Percentiles rank a stretch among this genome's conserved stretches.
phyloP scores from a whole-genome alignment of 176 grass and related monocot species.

The Rhynchospora tenuis region DNA sequence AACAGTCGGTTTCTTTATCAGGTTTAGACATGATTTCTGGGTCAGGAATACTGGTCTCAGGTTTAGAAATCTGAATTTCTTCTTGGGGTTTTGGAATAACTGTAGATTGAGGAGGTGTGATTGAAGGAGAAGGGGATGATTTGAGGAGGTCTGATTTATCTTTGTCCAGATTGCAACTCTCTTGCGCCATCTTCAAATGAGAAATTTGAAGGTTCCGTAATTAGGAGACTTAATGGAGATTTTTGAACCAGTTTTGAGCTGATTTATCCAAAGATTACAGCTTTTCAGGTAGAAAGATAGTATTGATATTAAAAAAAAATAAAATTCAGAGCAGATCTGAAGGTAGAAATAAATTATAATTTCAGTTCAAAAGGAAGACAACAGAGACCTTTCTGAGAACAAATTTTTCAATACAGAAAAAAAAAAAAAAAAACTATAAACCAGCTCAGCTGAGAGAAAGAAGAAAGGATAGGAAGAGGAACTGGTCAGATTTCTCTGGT shows the following conservation, averaged over 20 bases:
- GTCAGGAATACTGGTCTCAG: conserved; percentile 3
- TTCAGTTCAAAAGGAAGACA: not conserved
- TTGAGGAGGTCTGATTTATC: conserved; percentile 49
- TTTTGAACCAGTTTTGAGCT: not conserved
- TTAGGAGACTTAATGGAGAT: not conserved
- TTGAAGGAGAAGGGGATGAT: conserved; percentile 31
- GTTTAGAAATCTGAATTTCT: conserved; percentile 7
- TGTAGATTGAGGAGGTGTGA: conserved; percentile 25
- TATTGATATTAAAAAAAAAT: not conserved
- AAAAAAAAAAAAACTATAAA: not conserved
- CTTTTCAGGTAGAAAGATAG: not conserved
- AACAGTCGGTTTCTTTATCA: not conserved
- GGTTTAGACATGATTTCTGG: not conserved
- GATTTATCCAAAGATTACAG: not conserved
- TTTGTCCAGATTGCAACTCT: conserved; percentile 48
- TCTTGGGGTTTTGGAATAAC: conserved; percentile 21
- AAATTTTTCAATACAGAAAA: not conserved
- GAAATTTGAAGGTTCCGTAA: not conserved
- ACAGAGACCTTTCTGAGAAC: conserved; percentile 8
- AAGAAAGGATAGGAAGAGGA: conserved; percentile 15
- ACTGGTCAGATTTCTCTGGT: not conserved
- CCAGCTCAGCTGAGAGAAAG: not conserved
- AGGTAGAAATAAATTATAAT: not conserved
- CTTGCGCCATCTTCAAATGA: conserved; percentile 34
- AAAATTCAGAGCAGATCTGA: not conserved